Percentiles rank a stretch among this genome's conserved stretches.
phyloP scores from a whole-genome alignment of 2,329 filamentous ascomycete genomes.

The Arthroderma uncinatum region DNA sequence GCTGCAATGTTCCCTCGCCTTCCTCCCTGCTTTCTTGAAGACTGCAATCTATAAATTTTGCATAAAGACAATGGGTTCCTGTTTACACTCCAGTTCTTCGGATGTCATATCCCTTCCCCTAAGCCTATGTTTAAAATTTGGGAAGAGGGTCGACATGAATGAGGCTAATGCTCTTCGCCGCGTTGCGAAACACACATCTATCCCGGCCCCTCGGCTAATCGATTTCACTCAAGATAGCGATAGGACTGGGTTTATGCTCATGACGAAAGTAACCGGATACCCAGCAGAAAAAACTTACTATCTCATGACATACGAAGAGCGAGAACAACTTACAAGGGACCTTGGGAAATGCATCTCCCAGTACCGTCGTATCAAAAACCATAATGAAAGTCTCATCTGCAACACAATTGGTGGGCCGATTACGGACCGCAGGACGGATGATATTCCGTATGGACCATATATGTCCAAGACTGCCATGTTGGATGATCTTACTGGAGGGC shows the following conservation, averaged over 20 bases:
- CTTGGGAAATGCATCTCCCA: conserved; percentile 9
- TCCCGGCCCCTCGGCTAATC: conserved; percentile 11
- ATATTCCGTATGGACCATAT: conserved; percentile 7
- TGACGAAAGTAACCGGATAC: conserved; percentile 11
- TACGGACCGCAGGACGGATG: conserved; percentile 8
- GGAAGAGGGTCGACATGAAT: conserved; percentile 6
- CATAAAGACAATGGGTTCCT: conserved; percentile 4
- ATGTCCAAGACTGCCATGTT: conserved; percentile 9
- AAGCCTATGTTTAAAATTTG: conserved; percentile 12
- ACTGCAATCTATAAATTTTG: too few relatives aligned
- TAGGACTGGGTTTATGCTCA: conserved; percentile 10
- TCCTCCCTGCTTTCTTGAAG: too few relatives aligned
- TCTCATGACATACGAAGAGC: conserved; percentile 12
- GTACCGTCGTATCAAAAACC: conserved; percentile 9
- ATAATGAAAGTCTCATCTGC: conserved; percentile 5
- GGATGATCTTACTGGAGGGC: background rate
- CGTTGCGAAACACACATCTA: conserved; percentile 10
- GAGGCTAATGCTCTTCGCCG: conserved; percentile 12
- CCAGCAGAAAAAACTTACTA: conserved; percentile 4
- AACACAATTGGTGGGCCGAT: conserved; percentile 11
- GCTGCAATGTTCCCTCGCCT: too few relatives aligned
- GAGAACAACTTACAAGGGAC: conserved; percentile 10
- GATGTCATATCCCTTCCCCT: conserved; percentile 11
- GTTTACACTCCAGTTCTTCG: background rate
- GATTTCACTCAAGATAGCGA: conserved; percentile 4